phyloP scores from a whole-genome alignment of 805 yeast genomes.

The baker's yeast (Saccharomyces cerevisiae) region DNA sequence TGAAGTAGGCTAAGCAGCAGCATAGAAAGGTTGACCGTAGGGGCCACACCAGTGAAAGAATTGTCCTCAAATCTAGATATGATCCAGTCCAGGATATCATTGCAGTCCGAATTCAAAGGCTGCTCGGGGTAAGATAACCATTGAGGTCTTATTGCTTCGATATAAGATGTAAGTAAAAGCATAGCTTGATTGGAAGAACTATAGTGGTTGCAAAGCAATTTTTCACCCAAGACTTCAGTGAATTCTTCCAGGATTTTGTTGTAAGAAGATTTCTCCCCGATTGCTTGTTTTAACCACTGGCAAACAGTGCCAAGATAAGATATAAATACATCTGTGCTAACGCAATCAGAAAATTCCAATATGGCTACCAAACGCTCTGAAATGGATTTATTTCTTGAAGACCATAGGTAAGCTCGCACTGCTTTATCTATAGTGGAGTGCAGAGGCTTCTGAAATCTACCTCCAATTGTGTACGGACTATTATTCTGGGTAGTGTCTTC shows the following conservation, averaged over 20 bases:
- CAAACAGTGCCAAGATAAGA: conserved; percentile 3
- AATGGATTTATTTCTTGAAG: not conserved
- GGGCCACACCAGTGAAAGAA: conserved; percentile 34
- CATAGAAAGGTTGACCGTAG: conserved; percentile 28
- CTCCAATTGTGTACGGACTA: not conserved
- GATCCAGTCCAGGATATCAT: conserved; percentile 43
- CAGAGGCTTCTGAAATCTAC: not conserved
- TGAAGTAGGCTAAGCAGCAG: conserved; percentile 30
- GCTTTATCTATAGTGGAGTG: not conserved
- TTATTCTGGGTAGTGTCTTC: not conserved
- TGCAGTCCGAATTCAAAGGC: conserved; percentile 34
- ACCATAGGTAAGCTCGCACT: not conserved
- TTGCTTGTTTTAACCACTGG: conserved; percentile 3
- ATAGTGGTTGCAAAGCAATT: conserved; percentile 14
- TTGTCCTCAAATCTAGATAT: conserved; percentile 33
- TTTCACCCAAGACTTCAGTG: conserved; percentile 20
- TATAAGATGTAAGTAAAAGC: conserved; percentile 10
- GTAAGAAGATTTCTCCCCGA: not conserved
- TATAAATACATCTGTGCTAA: conserved; percentile 3
- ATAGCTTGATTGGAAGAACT: conserved; percentile 18
- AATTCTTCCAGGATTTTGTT: conserved; percentile 4
- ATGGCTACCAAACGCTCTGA: not conserved
- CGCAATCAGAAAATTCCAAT: conserved; percentile 3
- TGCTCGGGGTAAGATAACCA: conserved; percentile 24
- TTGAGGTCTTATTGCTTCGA: conserved; percentile 9